Evolutionary conservation across 805 yeast species (phyloP).

Genomic region (Kockiozyma suomiensis): DNA sequence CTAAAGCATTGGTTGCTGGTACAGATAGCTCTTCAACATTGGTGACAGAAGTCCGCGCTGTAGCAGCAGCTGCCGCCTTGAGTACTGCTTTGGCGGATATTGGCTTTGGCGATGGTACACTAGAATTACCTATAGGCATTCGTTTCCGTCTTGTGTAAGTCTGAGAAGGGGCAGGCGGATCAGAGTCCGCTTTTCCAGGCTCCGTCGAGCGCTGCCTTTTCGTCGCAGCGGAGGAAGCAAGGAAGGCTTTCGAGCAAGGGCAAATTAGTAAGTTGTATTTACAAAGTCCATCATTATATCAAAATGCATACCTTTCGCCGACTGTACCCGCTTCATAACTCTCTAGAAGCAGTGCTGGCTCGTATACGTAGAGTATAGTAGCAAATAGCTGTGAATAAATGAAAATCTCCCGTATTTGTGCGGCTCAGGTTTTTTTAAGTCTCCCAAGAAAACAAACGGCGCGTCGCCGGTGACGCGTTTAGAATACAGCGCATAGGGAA

Average conservation of each 20-base stretch:
- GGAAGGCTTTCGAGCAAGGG: constrained; percentile 8
- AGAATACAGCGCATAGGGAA: no score
- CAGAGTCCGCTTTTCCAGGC: background rate
- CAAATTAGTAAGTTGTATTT: background rate
- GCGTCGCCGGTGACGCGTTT: background rate
- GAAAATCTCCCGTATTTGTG: background rate
- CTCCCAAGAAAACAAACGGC: background rate
- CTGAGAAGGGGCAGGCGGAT: background rate
- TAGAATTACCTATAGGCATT: background rate
- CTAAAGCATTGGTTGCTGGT: background rate
- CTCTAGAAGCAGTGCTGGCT: background rate
- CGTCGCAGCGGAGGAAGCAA: constrained; percentile 11
- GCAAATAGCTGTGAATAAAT: no score
- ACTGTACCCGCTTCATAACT: constrained; percentile 11
- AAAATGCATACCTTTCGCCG: constrained; percentile 23
- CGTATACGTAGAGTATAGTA: background rate
- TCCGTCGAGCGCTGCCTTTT: constrained; percentile 3
- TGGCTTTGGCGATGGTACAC: no score
- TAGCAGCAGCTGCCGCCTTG: background rate
- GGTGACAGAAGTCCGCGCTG: background rate
- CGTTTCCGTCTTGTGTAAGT: background rate
- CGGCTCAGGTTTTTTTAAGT: background rate
- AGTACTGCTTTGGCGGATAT: background rate
- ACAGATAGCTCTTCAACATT: background rate
- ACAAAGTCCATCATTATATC: background rate